Evolutionary conservation across 305 asterid species (phyloP).

Genomic region (Fraxinus paxiana): DNA sequence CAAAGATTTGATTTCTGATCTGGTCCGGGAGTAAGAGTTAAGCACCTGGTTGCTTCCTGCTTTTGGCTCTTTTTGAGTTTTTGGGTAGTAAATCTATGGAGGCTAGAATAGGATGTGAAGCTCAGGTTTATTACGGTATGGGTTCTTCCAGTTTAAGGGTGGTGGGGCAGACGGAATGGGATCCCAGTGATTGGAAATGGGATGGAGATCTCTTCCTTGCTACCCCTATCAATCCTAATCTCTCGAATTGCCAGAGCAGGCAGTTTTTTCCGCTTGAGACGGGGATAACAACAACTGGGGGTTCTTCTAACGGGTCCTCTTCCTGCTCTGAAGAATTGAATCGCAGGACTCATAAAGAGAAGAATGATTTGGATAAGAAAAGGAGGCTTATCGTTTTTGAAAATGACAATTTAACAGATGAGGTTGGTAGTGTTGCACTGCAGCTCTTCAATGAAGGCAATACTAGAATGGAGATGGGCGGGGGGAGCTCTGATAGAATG

Average conservation of each 20-base stretch:
- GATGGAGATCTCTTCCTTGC: constrained; percentile 72
- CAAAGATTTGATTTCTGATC: constrained; percentile 23
- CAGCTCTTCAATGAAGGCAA: constrained; percentile 49
- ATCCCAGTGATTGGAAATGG: constrained; percentile 70
- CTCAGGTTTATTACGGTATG: constrained; percentile 38
- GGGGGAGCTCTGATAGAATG: constrained; percentile 25
- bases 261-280: constrained; percentile 53
- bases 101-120: constrained; percentile 39
- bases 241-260: constrained; percentile 35
- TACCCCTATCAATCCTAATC: constrained; percentile 39
- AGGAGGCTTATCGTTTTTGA: constrained; percentile 40
- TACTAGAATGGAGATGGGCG: constrained; percentile 21
- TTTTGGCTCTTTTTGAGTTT: neutral
- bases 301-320: constrained; percentile 50
- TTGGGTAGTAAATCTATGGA: constrained; percentile 31
- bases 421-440: constrained; percentile 39
- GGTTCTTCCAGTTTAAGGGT: constrained; percentile 36
- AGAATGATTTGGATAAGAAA: constrained; percentile 52
- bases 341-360: constrained; percentile 25
- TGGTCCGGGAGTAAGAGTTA: constrained; percentile 9
- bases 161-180: constrained; percentile 61
- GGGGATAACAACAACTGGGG: constrained; percentile 30
- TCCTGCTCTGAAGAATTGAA: constrained; percentile 54
- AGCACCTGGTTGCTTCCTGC: neutral
- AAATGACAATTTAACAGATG: constrained; percentile 27